Evolutionary conservation across 75 land plant genomes (phyloP), one percentile per base, ranked within the genome.

Genomic region (Adiantum capillusveneris): DNA sequence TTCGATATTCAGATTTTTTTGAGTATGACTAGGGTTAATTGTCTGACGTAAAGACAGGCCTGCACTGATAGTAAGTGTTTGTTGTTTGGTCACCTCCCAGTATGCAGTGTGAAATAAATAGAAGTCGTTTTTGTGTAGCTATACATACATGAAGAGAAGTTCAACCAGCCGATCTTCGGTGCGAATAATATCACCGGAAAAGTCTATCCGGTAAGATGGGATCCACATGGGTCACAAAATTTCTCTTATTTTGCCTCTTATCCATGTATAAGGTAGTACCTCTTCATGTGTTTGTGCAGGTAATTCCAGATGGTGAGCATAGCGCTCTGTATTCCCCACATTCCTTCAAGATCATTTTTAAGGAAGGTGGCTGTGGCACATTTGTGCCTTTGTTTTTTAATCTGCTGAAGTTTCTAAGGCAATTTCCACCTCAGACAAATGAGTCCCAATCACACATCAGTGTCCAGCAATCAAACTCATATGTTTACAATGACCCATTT

Each of bases 311-410:
- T 14, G 82, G 77, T 13, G 76, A 82, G 62, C 69, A 83, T 52
- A 79, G 83, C 44, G 95, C 96, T 18, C 73, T 94, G 5, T 94
- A 75, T 65, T 79, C 96, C 9, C 83, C 96, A 6, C 87, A 94
- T 44, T 67, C 80, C 3, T 89, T 94, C 78, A 94, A 94, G 64
- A 94, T 94, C 44, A 29, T 86, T 61, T 94, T 94, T 75, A 94
- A 90, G 64, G 96, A 94, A 75, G 98, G 98, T 48, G 98, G 98
- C n/a, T 85, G 88, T 74, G 98, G 91, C 16, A 94, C 98, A n/a
- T 94, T 86, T 62, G 67, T 94, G 27, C 98, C 98, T 20, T 77
- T 90, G 6, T 94, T 94, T 53, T 60, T 90, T 31, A 85, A 83
- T 61, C 48, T 94, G 73, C 57, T 94, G 12, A 49, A 65, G 29